phyloP scores from a whole-genome alignment of 129 eudicot genomes.

The Silybum marianum region DNA sequence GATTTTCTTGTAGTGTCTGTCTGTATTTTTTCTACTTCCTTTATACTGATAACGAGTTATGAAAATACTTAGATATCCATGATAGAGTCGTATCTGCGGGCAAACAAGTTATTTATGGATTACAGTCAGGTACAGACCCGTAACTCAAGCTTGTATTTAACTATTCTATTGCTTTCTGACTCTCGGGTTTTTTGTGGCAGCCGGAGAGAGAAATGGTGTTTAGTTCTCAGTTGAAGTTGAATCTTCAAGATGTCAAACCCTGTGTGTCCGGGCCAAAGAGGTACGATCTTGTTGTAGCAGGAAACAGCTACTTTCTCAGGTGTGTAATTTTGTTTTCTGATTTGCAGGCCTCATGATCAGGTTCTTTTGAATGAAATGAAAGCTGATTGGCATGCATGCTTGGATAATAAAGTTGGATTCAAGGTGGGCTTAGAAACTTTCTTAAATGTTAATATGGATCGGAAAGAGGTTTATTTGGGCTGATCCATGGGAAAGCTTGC shows the following conservation, averaged over 20 bases:
- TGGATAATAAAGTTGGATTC: conserved; percentile 34
- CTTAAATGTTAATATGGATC: background rate
- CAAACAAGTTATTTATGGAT: conserved; percentile 37
- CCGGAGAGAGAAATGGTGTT: conserved; percentile 18
- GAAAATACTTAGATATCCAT: conserved; percentile 21
- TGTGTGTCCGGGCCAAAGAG: conserved; percentile 34
- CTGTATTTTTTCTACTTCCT: background rate
- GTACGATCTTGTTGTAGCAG: background rate
- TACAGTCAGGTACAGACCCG: conserved; percentile 27
- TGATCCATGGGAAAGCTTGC: background rate
- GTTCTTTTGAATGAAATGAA: conserved; percentile 26
- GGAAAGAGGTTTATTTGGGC: background rate
- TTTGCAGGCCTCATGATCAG: conserved; percentile 32
- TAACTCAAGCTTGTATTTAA: background rate
- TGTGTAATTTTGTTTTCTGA: background rate
- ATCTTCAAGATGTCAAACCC: conserved; percentile 33
- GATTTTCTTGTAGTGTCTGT: background rate
- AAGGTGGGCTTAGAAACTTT: conserved; percentile 21
- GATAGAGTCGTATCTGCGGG: conserved; percentile 36
- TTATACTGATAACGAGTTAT: background rate
- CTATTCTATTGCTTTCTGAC: background rate
- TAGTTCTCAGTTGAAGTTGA: conserved; percentile 28
- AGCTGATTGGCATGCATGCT: conserved; percentile 36
- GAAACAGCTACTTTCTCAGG: background rate
- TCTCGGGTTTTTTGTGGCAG: background rate